Conservation (phyloP, 169 alveolate genomes). For the Plasmodium coatneyi region DNA sequence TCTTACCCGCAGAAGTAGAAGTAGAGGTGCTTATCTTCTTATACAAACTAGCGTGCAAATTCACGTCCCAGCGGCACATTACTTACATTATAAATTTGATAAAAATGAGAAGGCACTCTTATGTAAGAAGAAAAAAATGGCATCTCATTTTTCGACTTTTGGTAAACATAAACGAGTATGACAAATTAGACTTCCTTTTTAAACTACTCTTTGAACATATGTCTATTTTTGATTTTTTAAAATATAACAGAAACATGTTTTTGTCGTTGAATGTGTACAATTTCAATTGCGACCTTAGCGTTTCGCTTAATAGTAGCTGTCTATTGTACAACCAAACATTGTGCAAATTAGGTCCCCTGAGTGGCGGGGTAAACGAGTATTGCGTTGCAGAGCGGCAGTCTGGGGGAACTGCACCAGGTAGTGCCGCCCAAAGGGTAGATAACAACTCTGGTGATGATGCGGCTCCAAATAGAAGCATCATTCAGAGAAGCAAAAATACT, state of each 20-base stretch:
- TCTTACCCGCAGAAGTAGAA: constrained; percentile 37
- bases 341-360: neutral
- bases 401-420: neutral
- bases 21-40: constrained; percentile 50
- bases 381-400: neutral
- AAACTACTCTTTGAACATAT: constrained; percentile 11
- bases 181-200: constrained; percentile 41
- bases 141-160: constrained; percentile 31
- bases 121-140: constrained; percentile 25
- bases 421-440: neutral
- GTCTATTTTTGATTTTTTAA: constrained; percentile 29
- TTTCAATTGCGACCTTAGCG: constrained; percentile 43
- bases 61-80: constrained; percentile 33
- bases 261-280: constrained; percentile 31
- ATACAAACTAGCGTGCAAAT: constrained; percentile 33
- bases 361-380: neutral
- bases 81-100: neutral
- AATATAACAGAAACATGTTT: constrained; percentile 29
- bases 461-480: neutral
- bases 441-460: neutral
- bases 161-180: constrained; percentile 53
- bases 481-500: neutral
- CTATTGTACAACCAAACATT: constrained; percentile 14
- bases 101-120: constrained; percentile 1
- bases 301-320: constrained; percentile 29